Conservation (phyloP, 495 filamentous ascomycete genomes). For the Penicillium coprophilum region DNA sequence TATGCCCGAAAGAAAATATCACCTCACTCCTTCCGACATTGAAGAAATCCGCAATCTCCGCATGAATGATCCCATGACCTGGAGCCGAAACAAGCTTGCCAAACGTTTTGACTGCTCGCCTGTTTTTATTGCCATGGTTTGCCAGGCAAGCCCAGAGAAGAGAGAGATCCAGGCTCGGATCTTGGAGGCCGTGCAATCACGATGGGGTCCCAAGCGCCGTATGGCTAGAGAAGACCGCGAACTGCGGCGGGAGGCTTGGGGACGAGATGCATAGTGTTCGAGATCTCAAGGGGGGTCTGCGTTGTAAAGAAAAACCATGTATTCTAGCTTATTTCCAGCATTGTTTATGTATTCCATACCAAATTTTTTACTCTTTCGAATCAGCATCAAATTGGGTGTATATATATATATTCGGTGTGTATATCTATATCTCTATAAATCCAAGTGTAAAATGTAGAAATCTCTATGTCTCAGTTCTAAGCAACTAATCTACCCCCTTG, state of each 20-base stretch:
- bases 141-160: slow-evolving; percentile 47
- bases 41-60: slow-evolving; percentile 76
- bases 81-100: slow-evolving; percentile 70
- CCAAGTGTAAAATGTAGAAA: neutral
- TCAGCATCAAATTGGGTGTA: no score
- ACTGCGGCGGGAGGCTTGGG: slow-evolving; percentile 63
- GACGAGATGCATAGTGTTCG: slow-evolving; percentile 45
- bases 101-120: slow-evolving; percentile 73
- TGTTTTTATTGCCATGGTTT: slow-evolving; percentile 65
- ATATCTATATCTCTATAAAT: no score
- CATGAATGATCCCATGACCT: slow-evolving; percentile 61
- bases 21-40: slow-evolving; percentile 71
- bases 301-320: slow-evolving; percentile 21
- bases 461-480: neutral
- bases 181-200: slow-evolving; percentile 60
- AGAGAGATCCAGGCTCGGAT: slow-evolving; percentile 53
- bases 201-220: slow-evolving; percentile 70
- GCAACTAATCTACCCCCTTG: neutral
- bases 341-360: slow-evolving; percentile 16
- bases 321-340: slow-evolving; percentile 20
- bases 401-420: no score
- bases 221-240: slow-evolving; percentile 72
- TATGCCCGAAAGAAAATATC: slow-evolving; percentile 64
- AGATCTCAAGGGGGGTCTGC: neutral
- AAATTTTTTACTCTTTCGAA: neutral